Conservation (phyloP, 2,329 filamentous ascomycete genomes). For the Phyllosticta capitalensis region DNA sequence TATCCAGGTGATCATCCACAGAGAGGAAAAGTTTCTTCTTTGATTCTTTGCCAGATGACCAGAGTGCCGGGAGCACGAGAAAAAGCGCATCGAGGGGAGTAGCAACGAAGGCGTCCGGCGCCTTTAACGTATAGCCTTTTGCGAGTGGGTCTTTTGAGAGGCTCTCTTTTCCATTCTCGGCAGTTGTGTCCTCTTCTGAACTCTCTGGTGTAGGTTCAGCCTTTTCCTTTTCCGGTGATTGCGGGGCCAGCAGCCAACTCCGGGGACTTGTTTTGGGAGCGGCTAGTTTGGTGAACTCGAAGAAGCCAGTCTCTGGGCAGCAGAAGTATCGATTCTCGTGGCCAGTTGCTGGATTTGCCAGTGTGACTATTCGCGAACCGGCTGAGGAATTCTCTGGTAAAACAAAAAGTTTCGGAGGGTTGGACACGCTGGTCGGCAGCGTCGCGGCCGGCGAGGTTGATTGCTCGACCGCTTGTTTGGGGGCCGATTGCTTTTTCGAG, state of each 20-base stretch:
- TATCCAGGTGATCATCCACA: slow-evolving; percentile 63
- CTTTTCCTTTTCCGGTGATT: slow-evolving; percentile 9
- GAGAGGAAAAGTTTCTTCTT: slow-evolving; percentile 57
- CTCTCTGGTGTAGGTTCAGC: neutral
- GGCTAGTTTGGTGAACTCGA: slow-evolving; percentile 51
- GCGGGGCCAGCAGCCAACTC: slow-evolving; percentile 45
- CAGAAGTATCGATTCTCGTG: slow-evolving; percentile 46
- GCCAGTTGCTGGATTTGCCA: slow-evolving; percentile 45
- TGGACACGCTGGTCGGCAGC: slow-evolving; percentile 28
- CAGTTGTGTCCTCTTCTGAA: neutral
- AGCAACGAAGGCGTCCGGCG: slow-evolving; percentile 69
- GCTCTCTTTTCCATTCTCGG: neutral
- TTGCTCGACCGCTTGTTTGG: slow-evolving; percentile 4
- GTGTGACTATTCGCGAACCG: slow-evolving; percentile 45
- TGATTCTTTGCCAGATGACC: slow-evolving; percentile 36
- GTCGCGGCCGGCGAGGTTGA: slow-evolving; percentile 6
- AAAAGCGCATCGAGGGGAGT: slow-evolving; percentile 81
- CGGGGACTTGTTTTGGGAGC: slow-evolving; percentile 40
- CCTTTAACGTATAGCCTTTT: slow-evolving; percentile 50
- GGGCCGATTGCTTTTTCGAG: slow-evolving; percentile 16
- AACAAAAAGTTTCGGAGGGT: slow-evolving; percentile 46
- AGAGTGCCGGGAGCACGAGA: slow-evolving; percentile 65
- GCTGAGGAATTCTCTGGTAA: slow-evolving; percentile 44
- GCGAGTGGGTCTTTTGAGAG: neutral
- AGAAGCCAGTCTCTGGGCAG: slow-evolving; percentile 48